Conservation (phyloP, 768 basidiomycete genomes). For the Tulasnella sp. region DNA sequence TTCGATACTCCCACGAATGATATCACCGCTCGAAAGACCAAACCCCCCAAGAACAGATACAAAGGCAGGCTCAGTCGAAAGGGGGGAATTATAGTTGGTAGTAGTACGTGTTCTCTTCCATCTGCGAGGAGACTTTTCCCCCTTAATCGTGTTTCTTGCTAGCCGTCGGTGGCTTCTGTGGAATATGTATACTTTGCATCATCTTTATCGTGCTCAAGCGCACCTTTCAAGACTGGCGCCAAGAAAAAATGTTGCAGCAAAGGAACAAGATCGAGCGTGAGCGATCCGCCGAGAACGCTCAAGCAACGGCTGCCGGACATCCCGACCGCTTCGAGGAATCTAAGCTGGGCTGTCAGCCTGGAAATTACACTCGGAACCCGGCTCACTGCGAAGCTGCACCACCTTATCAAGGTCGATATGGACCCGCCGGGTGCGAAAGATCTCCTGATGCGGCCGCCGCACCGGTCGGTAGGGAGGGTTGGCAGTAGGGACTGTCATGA, state of each 20-base stretch:
- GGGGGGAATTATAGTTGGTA: neutral
- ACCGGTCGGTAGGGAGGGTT: neutral
- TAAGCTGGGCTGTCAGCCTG: neutral
- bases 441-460: neutral
- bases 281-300: neutral
- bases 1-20: neutral
- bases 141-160: neutral
- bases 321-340: neutral
- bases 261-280: neutral
- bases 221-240: neutral
- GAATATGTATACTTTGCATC: neutral
- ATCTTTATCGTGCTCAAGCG: neutral
- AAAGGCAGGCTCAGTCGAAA: neutral
- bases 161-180: neutral
- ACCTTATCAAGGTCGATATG: neutral
- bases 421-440: neutral
- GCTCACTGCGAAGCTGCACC: neutral
- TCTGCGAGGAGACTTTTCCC: neutral
- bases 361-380: neutral
- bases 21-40: neutral
- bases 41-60: neutral
- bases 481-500: neutral
- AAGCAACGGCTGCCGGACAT: neutral
- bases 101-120: neutral
- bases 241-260: neutral